phyloP scores from a whole-genome alignment of 371 early-diverging fungal genomes.

The Mortierella sp. region DNA sequence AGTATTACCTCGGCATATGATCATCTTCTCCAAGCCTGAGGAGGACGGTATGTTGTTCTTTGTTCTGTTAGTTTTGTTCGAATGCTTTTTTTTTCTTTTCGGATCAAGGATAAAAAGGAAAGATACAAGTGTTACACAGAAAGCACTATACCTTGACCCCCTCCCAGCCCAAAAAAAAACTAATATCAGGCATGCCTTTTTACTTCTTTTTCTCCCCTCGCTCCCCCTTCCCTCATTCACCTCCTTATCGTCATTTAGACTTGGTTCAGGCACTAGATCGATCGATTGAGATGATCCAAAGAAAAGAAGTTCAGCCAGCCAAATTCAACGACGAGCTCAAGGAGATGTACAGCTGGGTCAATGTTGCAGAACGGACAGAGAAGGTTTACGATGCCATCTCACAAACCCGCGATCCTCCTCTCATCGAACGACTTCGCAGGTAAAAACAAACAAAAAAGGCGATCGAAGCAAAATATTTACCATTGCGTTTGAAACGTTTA shows the following conservation, averaged over 20 bases:
- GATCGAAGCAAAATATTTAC: too few species aligned
- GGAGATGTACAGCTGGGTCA: constrained; percentile 96
- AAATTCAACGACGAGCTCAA: constrained; percentile 87
- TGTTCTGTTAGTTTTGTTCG: not conserved
- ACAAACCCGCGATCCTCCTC: constrained; percentile 73
- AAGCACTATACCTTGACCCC: too few species aligned
- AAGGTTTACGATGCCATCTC: constrained; percentile 82
- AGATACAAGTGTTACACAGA: not conserved
- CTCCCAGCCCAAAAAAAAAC: too few species aligned
- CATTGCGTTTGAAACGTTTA: too few species aligned
- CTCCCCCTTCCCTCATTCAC: not conserved
- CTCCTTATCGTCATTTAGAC: constrained; percentile 61
- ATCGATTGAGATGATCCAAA: constrained; percentile 82
- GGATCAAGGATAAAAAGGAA: not conserved
- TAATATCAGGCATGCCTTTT: not conserved
- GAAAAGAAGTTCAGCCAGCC: constrained; percentile 77
- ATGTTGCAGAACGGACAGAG: constrained; percentile 96
- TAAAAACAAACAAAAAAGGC: constrained; percentile 30
- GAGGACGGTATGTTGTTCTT: constrained; percentile 79
- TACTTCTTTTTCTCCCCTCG: constrained; percentile 13
- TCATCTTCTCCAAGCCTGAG: constrained; percentile 94
- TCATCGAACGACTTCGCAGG: constrained; percentile 87
- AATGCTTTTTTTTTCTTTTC: not conserved
- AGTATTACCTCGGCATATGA: constrained; percentile 96
- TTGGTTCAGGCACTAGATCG: constrained; percentile 79